Percentiles rank a stretch among this genome's conserved stretches.
These are phyloP conservation scores for Coleophoma eucalyptorum DNA, from an alignment of 2,329 filamentous ascomycete genomes.

Conservation along the genomic window DNA sequence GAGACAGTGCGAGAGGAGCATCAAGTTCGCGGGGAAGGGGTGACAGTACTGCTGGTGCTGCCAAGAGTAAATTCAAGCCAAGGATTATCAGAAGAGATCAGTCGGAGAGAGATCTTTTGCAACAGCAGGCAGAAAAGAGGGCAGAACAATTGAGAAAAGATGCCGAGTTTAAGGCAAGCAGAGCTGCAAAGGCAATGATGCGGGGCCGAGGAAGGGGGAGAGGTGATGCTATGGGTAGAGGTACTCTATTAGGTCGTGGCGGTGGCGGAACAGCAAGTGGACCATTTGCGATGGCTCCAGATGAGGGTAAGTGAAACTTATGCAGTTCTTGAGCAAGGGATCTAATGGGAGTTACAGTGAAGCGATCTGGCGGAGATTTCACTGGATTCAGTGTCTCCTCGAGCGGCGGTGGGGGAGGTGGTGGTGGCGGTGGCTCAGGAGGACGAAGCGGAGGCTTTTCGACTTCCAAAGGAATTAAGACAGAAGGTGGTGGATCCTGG, in stretches of 20 bases:
- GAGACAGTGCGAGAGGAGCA: constrained; percentile 12
- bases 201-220: constrained; percentile 18
- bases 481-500: neutral
- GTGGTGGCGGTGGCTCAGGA: constrained; percentile 2
- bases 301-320: constrained; percentile 15
- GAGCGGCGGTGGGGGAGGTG: constrained; percentile 6
- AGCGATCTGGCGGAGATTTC: constrained; percentile 2
- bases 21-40: neutral
- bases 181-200: constrained; percentile 15
- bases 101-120: constrained; percentile 18
- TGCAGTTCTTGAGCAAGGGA: too few species aligned
- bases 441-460: constrained; percentile 6
- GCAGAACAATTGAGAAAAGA: constrained; percentile 6
- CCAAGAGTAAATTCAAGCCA: constrained; percentile 26
- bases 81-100: constrained; percentile 22
- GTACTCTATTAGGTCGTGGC: constrained; percentile 6
- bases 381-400: constrained; percentile 2
- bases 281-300: constrained; percentile 17
- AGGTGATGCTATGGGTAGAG: constrained; percentile 28
- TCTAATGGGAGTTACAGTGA: neutral
- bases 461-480: neutral
- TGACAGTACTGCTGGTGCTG: constrained; percentile 5
- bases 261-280: constrained; percentile 9
- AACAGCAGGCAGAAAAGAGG: constrained; percentile 13
- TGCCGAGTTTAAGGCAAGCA: constrained; percentile 12